Base-by-base conservation (phyloP, 257 asterid species). In the Forsythia viridissima region DNA sequence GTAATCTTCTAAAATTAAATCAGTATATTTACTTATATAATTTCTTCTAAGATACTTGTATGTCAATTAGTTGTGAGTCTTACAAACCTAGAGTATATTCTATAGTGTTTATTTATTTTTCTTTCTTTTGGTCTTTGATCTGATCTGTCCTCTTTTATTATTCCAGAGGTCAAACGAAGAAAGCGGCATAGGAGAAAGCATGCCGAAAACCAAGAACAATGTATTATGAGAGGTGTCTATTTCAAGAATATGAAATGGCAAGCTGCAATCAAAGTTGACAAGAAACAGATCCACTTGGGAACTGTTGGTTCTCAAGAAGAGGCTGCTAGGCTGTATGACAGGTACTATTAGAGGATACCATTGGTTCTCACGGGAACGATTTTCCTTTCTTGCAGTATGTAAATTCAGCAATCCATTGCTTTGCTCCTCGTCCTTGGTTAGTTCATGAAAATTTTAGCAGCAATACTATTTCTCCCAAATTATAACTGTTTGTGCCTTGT, bases 231-330 rank as follows among this genome's bases (percentile, higher is more conserved):
- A 83, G 99, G 99, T 3, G 99, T 95, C 69, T 95, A 95, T 80
- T 95, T 85, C 85, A 95, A 95, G 88, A 95, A 95, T 66, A 84
- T 92, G 93, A 95, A 95, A 87, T 95, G 99, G 99, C 99, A 95
- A 90, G 99, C 99, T n/a, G 99, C 99, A 4, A 95, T 95, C 57
- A 95, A 95, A 77, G 98, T 95, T 46, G 98, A 94, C 81, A 94
- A 93, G 89, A 94, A 91, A 87, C 99, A 94, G 85, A 91, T 93
- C 86, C 99, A 95, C 85, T 80, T 93, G 85, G 97, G 99, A 52
- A 92, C 99, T 8, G 98, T 95, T 46, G 93, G 97, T 59, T 90
- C 99, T 80, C 97, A 94, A 80, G 97, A 93, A 87, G 97, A 93
- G 82, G 99, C 99, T 36, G 99, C 98, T 75, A 88, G 95, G 66